Base-by-base conservation (phyloP, 179 eudicot genomes). In the Silene coronaria region DNA sequence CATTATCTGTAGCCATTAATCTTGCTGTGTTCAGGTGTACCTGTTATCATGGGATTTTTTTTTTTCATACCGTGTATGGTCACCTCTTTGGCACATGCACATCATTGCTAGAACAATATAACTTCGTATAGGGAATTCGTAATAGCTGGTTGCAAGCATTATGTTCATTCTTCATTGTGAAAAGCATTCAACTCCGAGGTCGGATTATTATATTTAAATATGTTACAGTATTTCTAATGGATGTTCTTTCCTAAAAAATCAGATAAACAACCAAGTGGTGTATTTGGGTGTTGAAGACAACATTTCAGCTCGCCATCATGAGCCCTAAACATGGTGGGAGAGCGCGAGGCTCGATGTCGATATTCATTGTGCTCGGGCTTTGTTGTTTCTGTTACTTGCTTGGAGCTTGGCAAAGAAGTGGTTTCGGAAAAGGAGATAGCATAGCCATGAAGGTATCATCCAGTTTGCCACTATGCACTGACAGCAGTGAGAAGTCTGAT, bases 351-450 rank as follows among this genome's bases (percentile, higher is more conserved):
- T 83, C 87, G 2, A 81, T 81, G 81, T 82, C 87, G 6, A 81
- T 88, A 77, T 80, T 83, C 34, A 77, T 88, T 27, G 82, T 86
- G 51, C 77, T 81, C 19, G 89, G 87, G 16, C 87, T 88, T 34
- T 88, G 91, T 77, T 88, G 91, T 80, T 86, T 86, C 84, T 88
- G 79, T 80, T 88, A 84, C 73, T 72, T 88, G 8, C 79, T 88
- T 1, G 89, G 91, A 76, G 79, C 87, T 28, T 88, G 91, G 91
- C 87, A 86, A 64, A 82, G 80, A 76, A 82, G 89, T 59, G 89
- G 91, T 59, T 81, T 80, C 8, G 87, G 85, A 14, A 88, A 88
- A 77, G 88, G 86, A n/a, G 91, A 88, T 58, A 82, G 81, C 42
- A 79, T 84, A 75, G 85, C 87, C 24, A 64, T 76, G 74, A 83